Conservation (phyloP, 371 early-diverging fungal species). For the Mucor racemosus region DNA sequence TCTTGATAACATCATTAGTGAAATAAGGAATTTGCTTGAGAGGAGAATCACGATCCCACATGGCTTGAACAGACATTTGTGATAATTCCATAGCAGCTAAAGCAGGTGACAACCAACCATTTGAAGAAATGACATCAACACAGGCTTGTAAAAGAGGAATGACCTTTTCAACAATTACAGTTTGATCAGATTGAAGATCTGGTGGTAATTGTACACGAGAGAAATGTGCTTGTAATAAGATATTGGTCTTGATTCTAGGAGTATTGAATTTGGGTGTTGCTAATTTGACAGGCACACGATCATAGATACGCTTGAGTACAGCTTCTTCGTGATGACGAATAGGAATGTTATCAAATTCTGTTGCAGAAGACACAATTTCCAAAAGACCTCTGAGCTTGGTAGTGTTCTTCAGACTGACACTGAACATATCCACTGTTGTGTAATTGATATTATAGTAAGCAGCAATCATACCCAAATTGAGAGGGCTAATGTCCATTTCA, state of each 20-base stretch:
- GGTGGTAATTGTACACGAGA: constrained; percentile 87
- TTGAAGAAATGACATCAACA: constrained; percentile 93
- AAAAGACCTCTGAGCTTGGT: constrained; percentile 91
- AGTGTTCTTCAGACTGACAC: constrained; percentile 79
- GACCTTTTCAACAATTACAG: constrained; percentile 66
- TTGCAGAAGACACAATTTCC: constrained; percentile 90
- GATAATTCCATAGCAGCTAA: constrained; percentile 93
- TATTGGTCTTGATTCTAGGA: constrained; percentile 88
- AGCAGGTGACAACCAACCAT: constrained; percentile 92
- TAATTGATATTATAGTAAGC: constrained; percentile 96
- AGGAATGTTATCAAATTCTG: constrained; percentile 91
- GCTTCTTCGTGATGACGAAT: constrained; percentile 93
- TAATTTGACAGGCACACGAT: constrained; percentile 80
- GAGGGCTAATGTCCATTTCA: constrained; percentile 80
- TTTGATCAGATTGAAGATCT: constrained; percentile 91
- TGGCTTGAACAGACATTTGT: constrained; percentile 97
- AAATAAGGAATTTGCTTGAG: constrained; percentile 93
- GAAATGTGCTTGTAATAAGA: constrained; percentile 95
- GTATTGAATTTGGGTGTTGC: constrained; percentile 69
- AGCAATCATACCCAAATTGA: constrained; percentile 97
- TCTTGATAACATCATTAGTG: constrained; percentile 67
- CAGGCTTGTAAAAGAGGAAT: constrained; percentile 90
- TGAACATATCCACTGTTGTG: constrained; percentile 91
- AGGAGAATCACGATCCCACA: constrained; percentile 93
- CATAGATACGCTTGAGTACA: constrained; percentile 78